Evolutionary conservation across 148 eudicot genomes (phyloP).

Genomic region (Rhododendron mucronatum): DNA sequence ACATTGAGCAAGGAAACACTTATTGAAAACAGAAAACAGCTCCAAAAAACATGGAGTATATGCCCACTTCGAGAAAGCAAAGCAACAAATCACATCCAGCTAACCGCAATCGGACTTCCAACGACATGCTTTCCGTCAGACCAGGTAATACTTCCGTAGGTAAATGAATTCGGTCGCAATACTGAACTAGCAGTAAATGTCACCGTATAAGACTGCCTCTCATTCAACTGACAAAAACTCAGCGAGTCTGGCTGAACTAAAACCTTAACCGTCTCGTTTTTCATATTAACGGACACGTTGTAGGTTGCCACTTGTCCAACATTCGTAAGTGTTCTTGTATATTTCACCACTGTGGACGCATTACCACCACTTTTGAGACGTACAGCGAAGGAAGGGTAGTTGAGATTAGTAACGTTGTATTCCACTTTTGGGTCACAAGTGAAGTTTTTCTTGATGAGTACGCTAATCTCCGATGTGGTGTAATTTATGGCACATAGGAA

Average conservation of each 20-base stretch:
- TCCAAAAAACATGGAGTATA: neutral
- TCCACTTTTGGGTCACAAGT: slow-evolving; percentile 35
- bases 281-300: slow-evolving; percentile 31
- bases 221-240: slow-evolving; percentile 49
- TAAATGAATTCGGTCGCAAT: slow-evolving; percentile 41
- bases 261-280: slow-evolving; percentile 43
- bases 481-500: slow-evolving; percentile 47
- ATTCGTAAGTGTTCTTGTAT: slow-evolving; percentile 59
- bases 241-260: slow-evolving; percentile 51
- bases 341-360: slow-evolving; percentile 21
- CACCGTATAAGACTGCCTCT: slow-evolving; percentile 66
- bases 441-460: slow-evolving; percentile 34
- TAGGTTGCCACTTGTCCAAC: slow-evolving; percentile 59
- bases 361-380: slow-evolving; percentile 11
- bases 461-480: slow-evolving; percentile 34
- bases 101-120: slow-evolving; percentile 71
- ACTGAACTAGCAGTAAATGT: slow-evolving; percentile 50
- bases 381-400: slow-evolving; percentile 62
- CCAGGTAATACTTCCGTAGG: slow-evolving; percentile 73
- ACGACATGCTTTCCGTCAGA: slow-evolving; percentile 81
- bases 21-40: neutral
- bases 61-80: neutral
- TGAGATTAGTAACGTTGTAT: slow-evolving; percentile 37
- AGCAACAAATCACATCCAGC: slow-evolving; percentile 39
- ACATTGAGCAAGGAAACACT: too few relatives aligned